These are phyloP conservation scores for Fusarium poae DNA, from an alignment of 2,329 filamentous ascomycete species.

Conservation along the genomic window DNA sequence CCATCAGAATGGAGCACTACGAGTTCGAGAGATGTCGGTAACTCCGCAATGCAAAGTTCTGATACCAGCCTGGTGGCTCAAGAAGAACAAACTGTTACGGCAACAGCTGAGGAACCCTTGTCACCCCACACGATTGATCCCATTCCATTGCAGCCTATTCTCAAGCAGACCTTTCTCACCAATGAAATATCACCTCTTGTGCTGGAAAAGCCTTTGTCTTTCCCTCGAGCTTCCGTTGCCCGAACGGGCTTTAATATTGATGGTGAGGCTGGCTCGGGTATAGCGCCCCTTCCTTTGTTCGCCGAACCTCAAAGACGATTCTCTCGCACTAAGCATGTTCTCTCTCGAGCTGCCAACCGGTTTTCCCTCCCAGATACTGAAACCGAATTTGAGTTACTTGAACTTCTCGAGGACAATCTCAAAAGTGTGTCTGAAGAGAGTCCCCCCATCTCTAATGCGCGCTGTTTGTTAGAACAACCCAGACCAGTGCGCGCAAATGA, in stretches of 20 bases:
- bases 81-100: background rate
- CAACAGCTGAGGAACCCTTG: background rate
- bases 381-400: conserved; percentile 1
- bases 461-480: conserved; percentile 52
- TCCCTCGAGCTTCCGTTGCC: conserved; percentile 1
- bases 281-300: conserved; percentile 16
- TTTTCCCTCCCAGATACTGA: conserved; percentile 15
- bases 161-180: conserved; percentile 18
- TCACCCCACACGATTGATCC: conserved; percentile 24
- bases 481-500: conserved; percentile 50
- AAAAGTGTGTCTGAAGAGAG: conserved; percentile 36
- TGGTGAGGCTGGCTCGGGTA: conserved; percentile 32
- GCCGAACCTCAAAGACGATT: conserved; percentile 13
- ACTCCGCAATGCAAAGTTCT: background rate
- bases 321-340: conserved; percentile 1
- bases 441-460: conserved; percentile 46
- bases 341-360: conserved; percentile 6
- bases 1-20: conserved; percentile 41
- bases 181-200: conserved; percentile 30
- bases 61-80: background rate
- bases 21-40: conserved; percentile 6
- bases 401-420: conserved; percentile 16
- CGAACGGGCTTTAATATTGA: conserved; percentile 42
- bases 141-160: conserved; percentile 13
- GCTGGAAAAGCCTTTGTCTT: conserved; percentile 17